Evolutionary conservation across 2,329 filamentous ascomycete genomes (phyloP), one percentile per base, ranked within the genome.

Genomic region (Hypocrella siamensis): DNA sequence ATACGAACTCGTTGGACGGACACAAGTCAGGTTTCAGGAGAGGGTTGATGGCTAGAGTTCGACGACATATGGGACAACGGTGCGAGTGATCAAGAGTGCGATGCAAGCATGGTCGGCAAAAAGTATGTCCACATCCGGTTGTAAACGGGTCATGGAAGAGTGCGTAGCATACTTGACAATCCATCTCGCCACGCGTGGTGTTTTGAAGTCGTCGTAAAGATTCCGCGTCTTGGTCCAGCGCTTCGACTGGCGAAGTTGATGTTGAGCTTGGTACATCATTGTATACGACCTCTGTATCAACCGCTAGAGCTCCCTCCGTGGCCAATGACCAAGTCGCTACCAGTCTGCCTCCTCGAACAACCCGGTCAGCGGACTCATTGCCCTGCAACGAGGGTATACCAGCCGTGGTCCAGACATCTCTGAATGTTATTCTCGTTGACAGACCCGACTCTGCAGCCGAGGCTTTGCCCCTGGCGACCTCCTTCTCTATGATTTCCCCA

Each of bases 81-180:
- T 71, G 67, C 2, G 79, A 79, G 47, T 90, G 79, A 44, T 88
- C 79, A 36, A 92, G 61, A 6, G 81, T 73, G 28, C 79, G 72
- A 34, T 75, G 70, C 16, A 93, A 61, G 49, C 86, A 94, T 36
- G 70, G 68, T 15, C 80, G 75, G 51, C 86, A 94, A 45, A 90
- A 88, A 0, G 84, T 93, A 51, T 94, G 86, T 2, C 86, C 86
- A 45, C 86, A 94, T 2, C 71, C 65, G 0, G 83, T 92, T 1
- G 85, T 93, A 31, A 86, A 61, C 0, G 86, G 84, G 38, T 93
- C 80, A 37, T 84, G 60, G 49, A 88, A 79, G 16, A 92, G 54
- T 26, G 75, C 70, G 51, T 88, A 92, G 54, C 86, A 93, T 36
- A 93, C 75, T 44, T 90, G 82, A 42, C 86, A 94, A 46, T 93